A percentile compares a stretch with the other conserved stretches of the same genome.
phyloP scores from a whole-genome alignment of 2,329 filamentous ascomycete species.

The Botrytis squamosa region DNA sequence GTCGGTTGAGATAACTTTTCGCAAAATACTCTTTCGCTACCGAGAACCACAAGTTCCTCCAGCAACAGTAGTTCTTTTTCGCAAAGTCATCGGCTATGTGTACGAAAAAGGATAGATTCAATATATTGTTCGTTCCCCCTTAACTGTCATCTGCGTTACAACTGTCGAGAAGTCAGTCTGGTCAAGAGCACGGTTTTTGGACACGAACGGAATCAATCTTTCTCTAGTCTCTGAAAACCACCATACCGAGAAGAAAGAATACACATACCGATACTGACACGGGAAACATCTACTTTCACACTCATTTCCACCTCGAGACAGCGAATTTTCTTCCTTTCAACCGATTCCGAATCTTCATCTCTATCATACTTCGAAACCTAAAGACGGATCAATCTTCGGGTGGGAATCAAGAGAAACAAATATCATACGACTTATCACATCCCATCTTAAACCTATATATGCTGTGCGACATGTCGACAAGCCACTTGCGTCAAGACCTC shows the following conservation, averaged over 20 bases:
- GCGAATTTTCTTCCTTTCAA: neutral
- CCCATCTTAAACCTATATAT: constrained; percentile 9
- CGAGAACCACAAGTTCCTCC: neutral
- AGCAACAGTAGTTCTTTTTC: neutral
- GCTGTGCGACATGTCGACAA: constrained; percentile 1
- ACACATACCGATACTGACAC: neutral
- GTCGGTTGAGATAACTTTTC: neutral
- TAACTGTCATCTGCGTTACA: neutral
- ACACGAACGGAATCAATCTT: neutral
- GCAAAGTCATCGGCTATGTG: neutral
- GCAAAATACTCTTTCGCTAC: neutral
- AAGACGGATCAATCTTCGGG: neutral
- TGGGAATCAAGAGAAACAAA: neutral
- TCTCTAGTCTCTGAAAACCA: neutral
- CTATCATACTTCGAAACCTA: neutral
- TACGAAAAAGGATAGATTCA: neutral
- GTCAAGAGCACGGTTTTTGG: neutral
- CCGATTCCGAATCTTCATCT: neutral
- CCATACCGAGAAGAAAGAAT: constrained; percentile 1
- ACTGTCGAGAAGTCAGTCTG: neutral
- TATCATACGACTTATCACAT: constrained; percentile 10
- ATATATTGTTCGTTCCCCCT: neutral
- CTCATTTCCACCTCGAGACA: neutral
- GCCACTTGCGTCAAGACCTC: constrained; percentile 2
- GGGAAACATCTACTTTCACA: neutral